Conservation (phyloP, 1,139 yeast genomes). For the Candida tetrigidarum region DNA sequence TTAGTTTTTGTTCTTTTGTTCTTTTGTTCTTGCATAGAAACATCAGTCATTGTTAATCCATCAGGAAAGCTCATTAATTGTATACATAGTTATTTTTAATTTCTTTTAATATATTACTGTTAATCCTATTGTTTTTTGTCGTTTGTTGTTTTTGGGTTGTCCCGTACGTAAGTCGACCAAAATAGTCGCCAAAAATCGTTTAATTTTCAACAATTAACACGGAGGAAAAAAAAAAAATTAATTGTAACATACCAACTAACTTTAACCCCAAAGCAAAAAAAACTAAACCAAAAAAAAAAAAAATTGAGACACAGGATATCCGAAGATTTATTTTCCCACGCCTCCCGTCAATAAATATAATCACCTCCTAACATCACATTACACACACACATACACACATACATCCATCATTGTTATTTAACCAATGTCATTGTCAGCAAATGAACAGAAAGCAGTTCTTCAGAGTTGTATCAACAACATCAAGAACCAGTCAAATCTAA, state of each 20-base stretch:
- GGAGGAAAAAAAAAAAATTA: not conserved
- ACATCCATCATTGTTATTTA: not conserved
- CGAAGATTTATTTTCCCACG: not conserved
- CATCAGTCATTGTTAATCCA: not conserved
- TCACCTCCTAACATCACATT: no score
- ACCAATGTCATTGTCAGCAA: slow-evolving; percentile 13
- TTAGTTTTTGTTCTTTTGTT: not conserved
- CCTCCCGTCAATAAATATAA: not conserved
- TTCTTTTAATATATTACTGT: slow-evolving; percentile 1
- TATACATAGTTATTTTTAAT: slow-evolving; percentile 1
- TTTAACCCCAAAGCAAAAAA: not conserved
- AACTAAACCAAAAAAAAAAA: not conserved
- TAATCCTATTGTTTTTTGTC: not conserved
- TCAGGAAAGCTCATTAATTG: not conserved
- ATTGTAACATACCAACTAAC: not conserved
- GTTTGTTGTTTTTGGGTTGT: no score
- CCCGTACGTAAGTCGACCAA: no score
- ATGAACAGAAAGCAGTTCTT: slow-evolving; percentile 25
- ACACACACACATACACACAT: no score
- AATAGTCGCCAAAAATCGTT: slow-evolving; percentile 1
- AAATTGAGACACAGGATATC: not conserved
- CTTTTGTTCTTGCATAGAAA: not conserved
- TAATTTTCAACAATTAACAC: not conserved
- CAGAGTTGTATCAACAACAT: slow-evolving; percentile 62
- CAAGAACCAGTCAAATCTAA: slow-evolving; percentile 69